phyloP scores from a whole-genome alignment of 306 rosid genomes.

The Sophora flavescens region DNA sequence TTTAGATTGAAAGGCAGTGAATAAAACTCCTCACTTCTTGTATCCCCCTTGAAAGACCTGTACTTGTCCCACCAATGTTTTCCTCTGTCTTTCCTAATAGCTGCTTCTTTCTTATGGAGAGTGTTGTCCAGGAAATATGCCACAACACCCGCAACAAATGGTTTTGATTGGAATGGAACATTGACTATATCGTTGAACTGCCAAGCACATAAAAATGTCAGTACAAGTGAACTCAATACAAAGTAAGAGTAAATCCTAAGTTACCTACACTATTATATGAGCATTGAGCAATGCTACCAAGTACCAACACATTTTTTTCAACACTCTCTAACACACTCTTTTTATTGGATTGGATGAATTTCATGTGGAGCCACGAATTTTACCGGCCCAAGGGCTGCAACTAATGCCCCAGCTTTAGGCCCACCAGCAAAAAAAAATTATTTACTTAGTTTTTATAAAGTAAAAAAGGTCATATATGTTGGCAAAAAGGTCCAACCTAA shows the following conservation, averaged over 20 bases:
- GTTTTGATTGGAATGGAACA: slow-evolving; percentile 93
- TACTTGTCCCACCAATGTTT: slow-evolving; percentile 98
- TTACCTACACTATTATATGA: not conserved
- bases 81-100: slow-evolving; percentile 84
- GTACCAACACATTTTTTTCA: no score
- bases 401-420: no score
- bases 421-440: no score
- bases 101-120: slow-evolving; percentile 52
- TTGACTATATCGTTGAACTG: slow-evolving; percentile 96
- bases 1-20: slow-evolving; percentile 93
- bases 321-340: no score
- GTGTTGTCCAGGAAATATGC: slow-evolving; percentile 96
- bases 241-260: not conserved
- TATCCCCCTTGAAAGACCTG: slow-evolving; percentile 77
- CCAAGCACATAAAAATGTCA: slow-evolving; percentile 24
- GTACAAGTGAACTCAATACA: slow-evolving; percentile 29
- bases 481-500: no score
- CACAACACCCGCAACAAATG: slow-evolving; percentile 85
- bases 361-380: no score
- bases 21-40: slow-evolving; percentile 92
- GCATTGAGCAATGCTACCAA: no score
- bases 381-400: no score
- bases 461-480: no score
- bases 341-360: no score
- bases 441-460: no score